Base-by-base conservation (phyloP, 2,329 filamentous ascomycete genomes). In the Talaromyces pinophilus region DNA sequence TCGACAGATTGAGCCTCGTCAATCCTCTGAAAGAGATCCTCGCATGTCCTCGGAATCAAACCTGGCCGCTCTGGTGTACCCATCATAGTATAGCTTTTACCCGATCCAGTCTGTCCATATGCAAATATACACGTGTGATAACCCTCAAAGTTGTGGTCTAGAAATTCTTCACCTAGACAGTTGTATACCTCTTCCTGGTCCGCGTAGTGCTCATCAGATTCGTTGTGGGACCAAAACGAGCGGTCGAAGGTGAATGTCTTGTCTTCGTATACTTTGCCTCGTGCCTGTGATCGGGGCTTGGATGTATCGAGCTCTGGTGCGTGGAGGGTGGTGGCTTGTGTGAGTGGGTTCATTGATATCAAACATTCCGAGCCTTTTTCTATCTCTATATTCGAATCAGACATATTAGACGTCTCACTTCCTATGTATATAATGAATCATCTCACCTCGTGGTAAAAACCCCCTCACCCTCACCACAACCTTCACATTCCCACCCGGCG, bases 121-220 rank as follows among this genome's bases (percentile, higher is more conserved):
- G 95, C 95, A 76, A 99, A 98, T 72, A 99, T 99, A 79, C 95
- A 99, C 0, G 95, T 99, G 80, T 99, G 94, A 82, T 99, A 99
- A 70, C 95, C 95, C 76, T 97, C 93, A 74, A 99, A 99, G 81
- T 99, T 99, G 85, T 99, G 95, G 79, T 99, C 95, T 69, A 99
- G 86, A 72, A 99, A 98, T 75, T 98, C 95, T 78, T 97, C 93
- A 64, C 95, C 95, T 28, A 99, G 86, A 67, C 90, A 91, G 74
- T 95, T 92, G 83, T 99, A 98, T 65, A 99, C 90, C 73, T 97
- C 92, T 73, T 93, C 92, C 77, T 99, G 95, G 68, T 90, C 86
- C 3, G 95, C 93, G 76, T 97, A 99, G 80, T 97, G 92, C 38
- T 87, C 82, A 75, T 97, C 93, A 30, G 83, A 78, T 65, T 85